phyloP scores from a whole-genome alignment of 805 yeast species.

The Citeromyces matritensis region DNA sequence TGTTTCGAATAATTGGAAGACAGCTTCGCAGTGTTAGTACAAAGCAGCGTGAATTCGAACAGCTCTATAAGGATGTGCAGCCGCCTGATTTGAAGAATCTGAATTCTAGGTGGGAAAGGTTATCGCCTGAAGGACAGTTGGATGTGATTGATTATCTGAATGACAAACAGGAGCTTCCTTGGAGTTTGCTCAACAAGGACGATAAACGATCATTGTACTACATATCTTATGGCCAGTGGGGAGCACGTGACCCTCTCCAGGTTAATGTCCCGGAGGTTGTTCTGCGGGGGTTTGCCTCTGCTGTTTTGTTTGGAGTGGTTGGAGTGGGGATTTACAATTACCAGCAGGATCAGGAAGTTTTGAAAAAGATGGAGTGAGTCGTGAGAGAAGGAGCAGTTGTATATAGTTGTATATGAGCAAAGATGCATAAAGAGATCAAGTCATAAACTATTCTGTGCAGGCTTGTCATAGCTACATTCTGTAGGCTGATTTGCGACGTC shows the following conservation, averaged over 20 bases:
- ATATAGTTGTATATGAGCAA: too few relatives aligned
- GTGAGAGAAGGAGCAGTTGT: too few relatives aligned
- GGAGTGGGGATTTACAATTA: constrained; percentile 17
- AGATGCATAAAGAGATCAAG: too few relatives aligned
- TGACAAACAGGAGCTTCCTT: constrained; percentile 19
- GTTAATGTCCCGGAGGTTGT: constrained; percentile 16
- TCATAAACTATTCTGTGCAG: too few relatives aligned
- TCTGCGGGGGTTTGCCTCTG: constrained; percentile 15
- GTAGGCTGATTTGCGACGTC: too few relatives aligned
- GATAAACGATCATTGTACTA: constrained; percentile 46
- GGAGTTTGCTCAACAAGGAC: constrained; percentile 24
- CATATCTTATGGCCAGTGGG: constrained; percentile 50
- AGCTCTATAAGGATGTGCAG: constrained; percentile 3
- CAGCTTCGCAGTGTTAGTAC: too few relatives aligned
- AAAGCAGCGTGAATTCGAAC: too few relatives aligned
- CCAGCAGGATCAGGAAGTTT: constrained; percentile 11
- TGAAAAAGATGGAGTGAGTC: not conserved
- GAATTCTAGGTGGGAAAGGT: constrained; percentile 15
- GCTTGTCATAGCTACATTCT: too few relatives aligned
- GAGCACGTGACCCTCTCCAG: constrained; percentile 26
- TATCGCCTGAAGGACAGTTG: constrained; percentile 16
- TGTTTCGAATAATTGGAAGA: too few relatives aligned
- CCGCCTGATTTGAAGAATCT: constrained; percentile 15
- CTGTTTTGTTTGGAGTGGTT: constrained; percentile 15
- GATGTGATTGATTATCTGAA: constrained; percentile 18